These are phyloP conservation scores for Peterozyma toletana DNA, from an alignment of 805 yeast species.

Conservation along the genomic window DNA sequence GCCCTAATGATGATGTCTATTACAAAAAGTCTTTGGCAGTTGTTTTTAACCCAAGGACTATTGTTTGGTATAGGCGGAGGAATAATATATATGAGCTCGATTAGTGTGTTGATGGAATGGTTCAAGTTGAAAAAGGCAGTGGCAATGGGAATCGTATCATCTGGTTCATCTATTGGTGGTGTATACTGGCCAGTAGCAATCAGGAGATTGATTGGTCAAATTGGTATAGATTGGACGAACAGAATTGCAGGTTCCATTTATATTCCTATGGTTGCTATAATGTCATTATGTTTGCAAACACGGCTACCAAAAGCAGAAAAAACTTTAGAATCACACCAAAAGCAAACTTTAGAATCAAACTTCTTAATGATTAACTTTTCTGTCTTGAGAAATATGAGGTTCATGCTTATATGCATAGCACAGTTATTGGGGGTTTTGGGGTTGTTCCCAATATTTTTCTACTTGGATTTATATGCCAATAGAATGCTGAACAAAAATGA, in stretches of 20 bases:
- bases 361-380: constrained; percentile 5
- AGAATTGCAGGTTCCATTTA: constrained; percentile 26
- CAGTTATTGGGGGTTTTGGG: constrained; percentile 15
- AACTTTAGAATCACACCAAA: constrained; percentile 8
- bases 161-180: constrained; percentile 51
- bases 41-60: constrained; percentile 45
- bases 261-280: constrained; percentile 16
- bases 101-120: constrained; percentile 41
- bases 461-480: constrained; percentile 10
- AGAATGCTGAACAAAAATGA: constrained; percentile 3
- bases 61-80: constrained; percentile 42
- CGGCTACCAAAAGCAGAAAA: constrained; percentile 16
- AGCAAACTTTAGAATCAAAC: constrained; percentile 8
- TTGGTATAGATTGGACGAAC: constrained; percentile 38
- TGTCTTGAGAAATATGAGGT: constrained; percentile 11
- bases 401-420: constrained; percentile 2
- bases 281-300: constrained; percentile 22
- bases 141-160: constrained; percentile 39
- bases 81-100: constrained; percentile 33
- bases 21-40: constrained; percentile 39
- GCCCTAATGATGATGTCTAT: constrained; percentile 40
- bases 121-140: constrained; percentile 35
- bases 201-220: constrained; percentile 27
- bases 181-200: constrained; percentile 36
- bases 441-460: constrained; percentile 25